Conservation (phyloP, 1,139 yeast genomes). For the Blastobotrys malaysiensis region DNA sequence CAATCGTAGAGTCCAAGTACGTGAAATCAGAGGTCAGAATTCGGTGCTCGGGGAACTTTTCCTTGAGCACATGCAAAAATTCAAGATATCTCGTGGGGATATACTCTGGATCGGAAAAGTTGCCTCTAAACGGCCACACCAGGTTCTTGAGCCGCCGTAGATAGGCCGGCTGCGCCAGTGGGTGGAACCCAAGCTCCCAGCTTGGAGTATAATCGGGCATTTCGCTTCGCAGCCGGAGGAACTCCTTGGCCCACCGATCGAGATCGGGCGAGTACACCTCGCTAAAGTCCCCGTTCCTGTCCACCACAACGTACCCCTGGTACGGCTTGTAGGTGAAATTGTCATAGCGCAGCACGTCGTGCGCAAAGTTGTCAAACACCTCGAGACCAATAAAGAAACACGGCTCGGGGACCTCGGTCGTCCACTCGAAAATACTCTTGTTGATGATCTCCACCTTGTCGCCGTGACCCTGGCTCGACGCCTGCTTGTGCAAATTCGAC, state of each 20-base stretch:
- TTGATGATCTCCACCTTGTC: constrained; percentile 62
- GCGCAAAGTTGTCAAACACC: constrained; percentile 81
- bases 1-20: constrained; percentile 52
- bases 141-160: constrained; percentile 35
- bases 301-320: constrained; percentile 75
- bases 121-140: constrained; percentile 57
- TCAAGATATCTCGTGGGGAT: constrained; percentile 72
- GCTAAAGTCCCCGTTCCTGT: constrained; percentile 68
- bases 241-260: constrained; percentile 54
- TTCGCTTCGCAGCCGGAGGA: constrained; percentile 50
- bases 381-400: constrained; percentile 79
- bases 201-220: constrained; percentile 33
- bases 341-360: constrained; percentile 76
- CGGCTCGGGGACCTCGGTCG: constrained; percentile 54
- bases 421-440: constrained; percentile 75
- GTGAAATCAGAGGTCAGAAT: constrained; percentile 71
- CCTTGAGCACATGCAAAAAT: constrained; percentile 58
- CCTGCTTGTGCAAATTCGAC: constrained; percentile 25
- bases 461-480: constrained; percentile 40
- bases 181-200: constrained; percentile 35
- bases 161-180: constrained; percentile 33
- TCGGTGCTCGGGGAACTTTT: constrained; percentile 70
- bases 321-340: constrained; percentile 59
- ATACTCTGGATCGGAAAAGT: constrained; percentile 69
- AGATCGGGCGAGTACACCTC: constrained; percentile 69